Percentiles rank a stretch among this genome's conserved stretches.
phyloP scores from a whole-genome alignment of 257 asterid genomes.

The Gentiana straminea region DNA sequence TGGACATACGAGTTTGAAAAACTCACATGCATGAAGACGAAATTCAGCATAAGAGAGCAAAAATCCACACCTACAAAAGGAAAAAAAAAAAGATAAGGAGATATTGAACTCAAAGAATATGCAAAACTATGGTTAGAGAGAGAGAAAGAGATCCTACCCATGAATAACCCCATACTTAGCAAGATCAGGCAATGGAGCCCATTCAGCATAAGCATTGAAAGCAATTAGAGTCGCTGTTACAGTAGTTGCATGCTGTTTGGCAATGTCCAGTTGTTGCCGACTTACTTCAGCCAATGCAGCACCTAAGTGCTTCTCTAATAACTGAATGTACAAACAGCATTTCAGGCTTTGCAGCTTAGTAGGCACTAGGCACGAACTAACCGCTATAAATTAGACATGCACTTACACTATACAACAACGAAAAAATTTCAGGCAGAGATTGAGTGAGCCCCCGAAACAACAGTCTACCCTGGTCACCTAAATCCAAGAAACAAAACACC shows the following conservation, averaged over 20 bases:
- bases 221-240: slow-evolving; percentile 87
- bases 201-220: slow-evolving; percentile 88
- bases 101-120: slow-evolving; percentile 13
- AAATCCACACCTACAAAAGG: slow-evolving; percentile 61
- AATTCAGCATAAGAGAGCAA: slow-evolving; percentile 85
- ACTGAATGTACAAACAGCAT: slow-evolving; percentile 32
- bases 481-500: slow-evolving; percentile 17
- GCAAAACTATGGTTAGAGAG: background rate
- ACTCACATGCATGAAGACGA: slow-evolving; percentile 92
- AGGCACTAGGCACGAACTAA: too few species aligned
- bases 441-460: slow-evolving; percentile 78
- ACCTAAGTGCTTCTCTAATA: slow-evolving; percentile 87
- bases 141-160: slow-evolving; percentile 39
- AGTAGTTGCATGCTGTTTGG: slow-evolving; percentile 83
- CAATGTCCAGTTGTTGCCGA: slow-evolving; percentile 66
- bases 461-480: slow-evolving; percentile 91
- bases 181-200: slow-evolving; percentile 91
- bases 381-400: slow-evolving; percentile 1
- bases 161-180: slow-evolving; percentile 69
- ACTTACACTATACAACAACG: slow-evolving; percentile 78
- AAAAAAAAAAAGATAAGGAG: slow-evolving; percentile 8
- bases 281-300: slow-evolving; percentile 84
- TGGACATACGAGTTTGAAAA: slow-evolving; percentile 72
- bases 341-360: too few species aligned
- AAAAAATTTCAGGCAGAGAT: slow-evolving; percentile 80